Base-by-base conservation (phyloP, 2,329 filamentous ascomycete genomes). In the Aspergillus sp. region DNA sequence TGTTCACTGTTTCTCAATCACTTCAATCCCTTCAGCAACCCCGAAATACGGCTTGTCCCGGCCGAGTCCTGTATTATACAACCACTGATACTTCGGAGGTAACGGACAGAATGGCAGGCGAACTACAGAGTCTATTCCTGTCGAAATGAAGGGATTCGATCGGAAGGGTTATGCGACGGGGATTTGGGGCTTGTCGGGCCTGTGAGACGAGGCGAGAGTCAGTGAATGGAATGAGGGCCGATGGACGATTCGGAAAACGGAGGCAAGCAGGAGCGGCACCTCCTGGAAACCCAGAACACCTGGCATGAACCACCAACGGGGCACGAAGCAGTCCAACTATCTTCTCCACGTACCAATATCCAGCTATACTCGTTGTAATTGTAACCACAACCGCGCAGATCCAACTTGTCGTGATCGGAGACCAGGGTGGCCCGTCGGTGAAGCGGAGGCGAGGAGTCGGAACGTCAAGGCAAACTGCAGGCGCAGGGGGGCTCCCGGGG, bases 391-490 rank as follows among this genome's bases (percentile, higher is more conserved):
- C 15, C 38, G 41, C 17, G 30, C 43, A 47, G 25, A 45, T 17
- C 10, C 19, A 15, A 36, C 41, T 10, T 41, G 49, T 50, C 45
- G 54, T 43, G 55, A 45, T 49, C 50, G 41, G 58, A 60, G 55
- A 53, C 43, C 62, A 58, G 60, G 45, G 60, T 63, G 52, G 23
- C 38, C 41, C 54, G 62, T 65, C 64, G 65, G 64, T 61, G 59
- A 58, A 65, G 59, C 62, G 59, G 58, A 57, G 61, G 62, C 65
- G 64, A 68, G 57, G 60, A 60, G 60, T 55, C 56, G 50, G 51
- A 59, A 60, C 52, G 64, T 58, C 52, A 61, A 62, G 64, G 52
- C 53, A 60, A 61, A 58, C 60, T 60, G 61, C 61, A 51, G 53
- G 62, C 56, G 65, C 61, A 65, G 56, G 55, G 50, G 45, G 55